A percentile compares a stretch with the other conserved stretches of the same genome.
Evolutionary conservation across 495 filamentous ascomycete genomes (phyloP).

Genomic region (Penicillium simplicissimum): DNA sequence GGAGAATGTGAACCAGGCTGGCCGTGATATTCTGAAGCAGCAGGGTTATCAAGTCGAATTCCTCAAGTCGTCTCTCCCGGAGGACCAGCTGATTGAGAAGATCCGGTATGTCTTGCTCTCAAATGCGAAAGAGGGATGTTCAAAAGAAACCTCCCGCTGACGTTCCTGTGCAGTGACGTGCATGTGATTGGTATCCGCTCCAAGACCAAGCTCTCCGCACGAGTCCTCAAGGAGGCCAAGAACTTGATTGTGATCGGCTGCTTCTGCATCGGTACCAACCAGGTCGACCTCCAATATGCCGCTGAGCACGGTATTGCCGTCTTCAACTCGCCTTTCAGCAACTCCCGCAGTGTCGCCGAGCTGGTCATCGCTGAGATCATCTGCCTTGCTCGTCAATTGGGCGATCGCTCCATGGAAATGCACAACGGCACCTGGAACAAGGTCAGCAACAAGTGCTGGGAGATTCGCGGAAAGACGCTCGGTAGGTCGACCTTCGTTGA

Average conservation of each 20-base stretch:
- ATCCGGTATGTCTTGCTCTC: slow-evolving; percentile 62
- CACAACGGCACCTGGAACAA: slow-evolving; percentile 98
- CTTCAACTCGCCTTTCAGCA: slow-evolving; percentile 99
- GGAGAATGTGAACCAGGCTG: slow-evolving; percentile 94
- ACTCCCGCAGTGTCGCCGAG: slow-evolving; percentile 95
- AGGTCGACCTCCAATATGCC: slow-evolving; percentile 91
- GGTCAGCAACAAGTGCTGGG: slow-evolving; percentile 94
- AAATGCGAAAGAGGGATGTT: too few species aligned
- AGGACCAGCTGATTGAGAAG: slow-evolving; percentile 94
- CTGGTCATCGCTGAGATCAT: slow-evolving; percentile 95
- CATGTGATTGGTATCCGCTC: slow-evolving; percentile 98
- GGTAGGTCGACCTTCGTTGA: slow-evolving; percentile 48
- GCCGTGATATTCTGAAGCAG: slow-evolving; percentile 71
- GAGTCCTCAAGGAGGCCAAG: slow-evolving; percentile 83
- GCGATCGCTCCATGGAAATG: slow-evolving; percentile 92
- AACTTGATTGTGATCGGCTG: slow-evolving; percentile 95
- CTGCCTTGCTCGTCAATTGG: slow-evolving; percentile 82
- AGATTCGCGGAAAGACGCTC: slow-evolving; percentile 95
- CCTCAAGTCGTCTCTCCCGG: slow-evolving; percentile 82
- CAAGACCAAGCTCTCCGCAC: slow-evolving; percentile 90
- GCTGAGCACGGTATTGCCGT: slow-evolving; percentile 91
- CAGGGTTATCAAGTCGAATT: slow-evolving; percentile 98
- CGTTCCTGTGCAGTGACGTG: slow-evolving; percentile 63
- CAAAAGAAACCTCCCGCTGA: not conserved
- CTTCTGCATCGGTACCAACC: slow-evolving; percentile 99